Percentiles rank a stretch among this genome's conserved stretches.
These are phyloP conservation scores for Azolla pinnata DNA, from an alignment of 75 land plant species.

Conservation along the genomic window DNA sequence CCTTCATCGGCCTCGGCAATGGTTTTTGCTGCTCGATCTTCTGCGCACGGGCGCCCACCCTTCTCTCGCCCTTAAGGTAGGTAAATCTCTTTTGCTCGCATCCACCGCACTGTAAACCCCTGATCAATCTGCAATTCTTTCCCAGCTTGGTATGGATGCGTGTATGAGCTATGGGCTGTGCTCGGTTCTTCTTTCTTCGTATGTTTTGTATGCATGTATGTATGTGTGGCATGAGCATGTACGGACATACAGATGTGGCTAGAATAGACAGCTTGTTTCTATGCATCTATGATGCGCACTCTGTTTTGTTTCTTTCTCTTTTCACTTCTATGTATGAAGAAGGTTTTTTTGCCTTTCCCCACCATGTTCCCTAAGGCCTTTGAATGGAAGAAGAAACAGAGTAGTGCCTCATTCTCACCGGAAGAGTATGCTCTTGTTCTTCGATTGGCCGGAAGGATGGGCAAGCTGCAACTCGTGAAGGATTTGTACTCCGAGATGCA, in stretches of 20 bases:
- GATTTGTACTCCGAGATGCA: not conserved
- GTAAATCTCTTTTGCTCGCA: not conserved
- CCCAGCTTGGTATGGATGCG: not conserved
- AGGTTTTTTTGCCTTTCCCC: not conserved
- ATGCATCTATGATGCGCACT: not conserved
- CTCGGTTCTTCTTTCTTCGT: not conserved
- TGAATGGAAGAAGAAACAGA: constrained; percentile 2
- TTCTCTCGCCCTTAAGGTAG: not conserved
- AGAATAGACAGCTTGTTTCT: not conserved
- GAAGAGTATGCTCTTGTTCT: constrained; percentile 2
- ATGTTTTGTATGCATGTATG: not conserved
- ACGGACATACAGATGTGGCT: not conserved
- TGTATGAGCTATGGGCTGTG: not conserved
- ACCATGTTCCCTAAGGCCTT: too few species aligned
- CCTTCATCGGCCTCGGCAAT: not conserved
- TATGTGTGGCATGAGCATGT: not conserved
- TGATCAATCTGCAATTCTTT: not conserved
- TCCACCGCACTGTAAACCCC: not conserved
- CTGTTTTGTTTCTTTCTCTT: not conserved
- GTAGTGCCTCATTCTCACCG: not conserved
- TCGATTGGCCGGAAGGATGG: not conserved
- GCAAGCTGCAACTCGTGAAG: not conserved
- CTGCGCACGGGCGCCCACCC: not conserved
- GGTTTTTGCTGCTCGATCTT: not conserved
- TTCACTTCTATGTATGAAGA: not conserved